A percentile compares a stretch with the other conserved stretches of the same genome.
These are phyloP conservation scores for Sarocladium kiliense DNA, from an alignment of 2,329 filamentous ascomycete genomes.

Conservation along the genomic window DNA sequence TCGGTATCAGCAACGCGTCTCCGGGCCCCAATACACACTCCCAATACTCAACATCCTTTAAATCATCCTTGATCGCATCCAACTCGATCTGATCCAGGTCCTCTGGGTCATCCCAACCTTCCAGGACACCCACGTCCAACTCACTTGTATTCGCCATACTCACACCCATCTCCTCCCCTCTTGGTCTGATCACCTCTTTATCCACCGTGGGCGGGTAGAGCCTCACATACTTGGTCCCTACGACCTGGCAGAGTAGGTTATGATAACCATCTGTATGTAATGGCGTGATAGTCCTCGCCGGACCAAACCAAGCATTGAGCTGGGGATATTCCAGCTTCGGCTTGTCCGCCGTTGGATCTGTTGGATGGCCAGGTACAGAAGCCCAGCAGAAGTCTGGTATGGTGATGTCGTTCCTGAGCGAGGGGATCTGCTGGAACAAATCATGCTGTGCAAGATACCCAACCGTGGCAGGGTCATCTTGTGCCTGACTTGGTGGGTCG, in stretches of 20 bases:
- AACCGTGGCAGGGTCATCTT: slow-evolving; percentile 23
- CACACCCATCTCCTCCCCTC: slow-evolving; percentile 62
- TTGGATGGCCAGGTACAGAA: slow-evolving; percentile 52
- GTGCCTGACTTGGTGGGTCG: slow-evolving; percentile 17
- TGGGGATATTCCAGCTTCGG: slow-evolving; percentile 53
- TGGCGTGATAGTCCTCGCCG: slow-evolving; percentile 80
- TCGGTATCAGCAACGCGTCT: slow-evolving; percentile 82
- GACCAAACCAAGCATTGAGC: slow-evolving; percentile 91
- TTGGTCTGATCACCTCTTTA: slow-evolving; percentile 53
- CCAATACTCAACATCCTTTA: slow-evolving; percentile 58
- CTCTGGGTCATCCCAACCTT: slow-evolving; percentile 49
- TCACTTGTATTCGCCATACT: slow-evolving; percentile 90
- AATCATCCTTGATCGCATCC: slow-evolving; percentile 36
- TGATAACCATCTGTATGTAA: slow-evolving; percentile 93
- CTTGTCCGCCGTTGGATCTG: slow-evolving; percentile 27
- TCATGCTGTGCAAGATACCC: slow-evolving; percentile 93
- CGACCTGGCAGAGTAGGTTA: slow-evolving; percentile 84
- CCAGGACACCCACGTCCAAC: slow-evolving; percentile 68
- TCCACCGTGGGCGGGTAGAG: slow-evolving; percentile 66
- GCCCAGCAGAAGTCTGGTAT: slow-evolving; percentile 84
- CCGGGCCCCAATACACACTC: slow-evolving; percentile 78
- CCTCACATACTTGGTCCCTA: slow-evolving; percentile 87
- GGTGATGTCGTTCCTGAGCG: slow-evolving; percentile 67
- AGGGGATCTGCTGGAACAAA: slow-evolving; percentile 76
- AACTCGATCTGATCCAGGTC: slow-evolving; percentile 21